Conservation (phyloP, 495 filamentous ascomycete genomes). For the Clohesyomyces aquaticus region DNA sequence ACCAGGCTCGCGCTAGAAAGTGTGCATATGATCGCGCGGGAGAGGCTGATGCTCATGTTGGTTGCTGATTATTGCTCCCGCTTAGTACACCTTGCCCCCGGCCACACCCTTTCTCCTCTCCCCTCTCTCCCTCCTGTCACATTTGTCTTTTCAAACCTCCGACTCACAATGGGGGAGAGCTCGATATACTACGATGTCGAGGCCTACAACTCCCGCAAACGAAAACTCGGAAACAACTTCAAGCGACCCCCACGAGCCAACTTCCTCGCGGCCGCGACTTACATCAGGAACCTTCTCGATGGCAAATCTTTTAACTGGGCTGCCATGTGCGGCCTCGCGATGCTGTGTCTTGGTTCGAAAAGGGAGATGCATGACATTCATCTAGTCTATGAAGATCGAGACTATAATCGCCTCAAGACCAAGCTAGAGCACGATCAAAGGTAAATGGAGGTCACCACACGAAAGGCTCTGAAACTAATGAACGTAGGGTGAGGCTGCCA, state of each 20-base stretch:
- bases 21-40: background rate
- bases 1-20: background rate
- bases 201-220: slow-evolving; percentile 27
- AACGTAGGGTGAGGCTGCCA: slow-evolving; percentile 19
- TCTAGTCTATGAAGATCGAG: slow-evolving; percentile 30
- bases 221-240: slow-evolving; percentile 17
- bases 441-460: background rate
- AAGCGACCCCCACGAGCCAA: slow-evolving; percentile 26
- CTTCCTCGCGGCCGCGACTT: slow-evolving; percentile 25
- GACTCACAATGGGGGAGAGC: slow-evolving; percentile 19
- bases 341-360: slow-evolving; percentile 24
- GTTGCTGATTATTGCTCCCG: background rate
- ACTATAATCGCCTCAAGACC: slow-evolving; percentile 19
- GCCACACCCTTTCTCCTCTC: background rate
- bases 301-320: slow-evolving; percentile 34
- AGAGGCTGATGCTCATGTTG: background rate
- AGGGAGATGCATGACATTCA: slow-evolving; percentile 30
- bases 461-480: background rate
- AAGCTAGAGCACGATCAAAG: slow-evolving; percentile 25
- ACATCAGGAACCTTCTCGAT: slow-evolving; percentile 30
- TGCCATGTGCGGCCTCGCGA: slow-evolving; percentile 27
- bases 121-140: background rate
- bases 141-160: background rate
- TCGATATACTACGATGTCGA: slow-evolving; percentile 32
- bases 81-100: background rate